Evolutionary conservation across 2,329 filamentous ascomycete species (phyloP), one percentile per base, ranked within the genome.

Genomic region (Periconia digitata): DNA sequence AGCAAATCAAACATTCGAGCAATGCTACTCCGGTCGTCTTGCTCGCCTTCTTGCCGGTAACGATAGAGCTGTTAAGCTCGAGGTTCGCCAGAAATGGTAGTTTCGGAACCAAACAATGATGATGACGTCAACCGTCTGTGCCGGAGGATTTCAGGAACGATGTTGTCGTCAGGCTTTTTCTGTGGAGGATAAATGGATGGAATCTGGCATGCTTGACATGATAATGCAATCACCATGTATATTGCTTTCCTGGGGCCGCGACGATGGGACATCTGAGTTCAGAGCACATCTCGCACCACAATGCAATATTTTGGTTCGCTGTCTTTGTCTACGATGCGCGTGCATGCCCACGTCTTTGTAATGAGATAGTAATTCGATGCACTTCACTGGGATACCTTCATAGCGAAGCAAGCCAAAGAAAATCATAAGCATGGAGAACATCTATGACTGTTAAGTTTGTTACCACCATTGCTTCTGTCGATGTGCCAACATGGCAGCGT

Each of bases 21-120:
- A 66, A 5, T 61, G 65, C 54, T 69, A 66, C 40, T 38, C 63
- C 16, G 43, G 47, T 34, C 54, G 62, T 17, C 51, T 68, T 5
- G 54, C 56, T 45, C 59, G 55, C 27, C 36, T 66, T 20, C 54
- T 69, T 29, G 46, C 51, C 15, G 50, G 37, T 21, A 16, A 39
- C 18, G 49, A 57, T 24, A 51, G 63, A 8, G 39, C 41, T 18
- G 47, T 59, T 34, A 60, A 59, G 20, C 53, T 62, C 36, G 51
- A 49, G 22, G 51, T 66, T 16, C 27, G 27, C 27, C 6, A 43
- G n/a, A 43, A 43, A 32, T 32, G 27, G 27, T 32, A 32, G 27
- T 4, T 32, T 10, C n/a, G 27, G n/a, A 32, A 32, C 10, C 27
- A 13, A 13, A 32, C 27, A 5, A 32, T 32, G 27, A 39, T 20